Evolutionary conservation across 2,329 filamentous ascomycete genomes (phyloP), one percentile per base, ranked within the genome.

Genomic region (Fusarium penzigii): DNA sequence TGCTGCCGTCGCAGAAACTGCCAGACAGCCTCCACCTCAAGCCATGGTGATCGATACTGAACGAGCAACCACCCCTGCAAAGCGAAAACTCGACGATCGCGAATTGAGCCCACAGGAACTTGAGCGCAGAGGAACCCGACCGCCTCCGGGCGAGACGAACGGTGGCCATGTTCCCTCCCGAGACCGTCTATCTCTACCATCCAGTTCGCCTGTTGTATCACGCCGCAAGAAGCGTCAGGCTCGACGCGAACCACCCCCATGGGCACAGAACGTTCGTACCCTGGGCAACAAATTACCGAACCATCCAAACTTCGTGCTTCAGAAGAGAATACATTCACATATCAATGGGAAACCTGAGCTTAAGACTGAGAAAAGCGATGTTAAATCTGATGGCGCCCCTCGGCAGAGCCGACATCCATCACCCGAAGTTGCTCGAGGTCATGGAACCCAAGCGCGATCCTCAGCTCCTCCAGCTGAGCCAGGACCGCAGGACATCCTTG

Each of bases 121-220:
- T 17, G 80, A 84, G 54, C 75, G 72, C 41, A 74, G 73, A 40
- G 75, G 79, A 32, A 62, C 70, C 16, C 75, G 79, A 39, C 78
- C 78, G 3, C 75, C 78, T 10, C 79, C 80, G 1, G 77, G 76
- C 42, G 76, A 79, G 51, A 57, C 73, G 17, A 81, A 83, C 51
- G 80, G 79, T 29, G 65, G 65, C 16, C 53, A 63, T 51, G 29
- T 43, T 16, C 39, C 45, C 16, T 39, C 42, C 47, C 46, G 55
- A 34, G 49, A 57, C 10, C 51, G 53, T 40, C 61, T 63, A 43
- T 68, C 71, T n/a, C 47, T 48, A 25, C 42, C 52, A 39, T 61
- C 63, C 5, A 61, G 63, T 16, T 70, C 73, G n/a, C 67, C 72
- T 41, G 58, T 63, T 12, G 59, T 70, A 40, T 57, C 68, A 12